phyloP scores from a whole-genome alignment of 2,329 filamentous ascomycete species.

The Claviceps capensis region DNA sequence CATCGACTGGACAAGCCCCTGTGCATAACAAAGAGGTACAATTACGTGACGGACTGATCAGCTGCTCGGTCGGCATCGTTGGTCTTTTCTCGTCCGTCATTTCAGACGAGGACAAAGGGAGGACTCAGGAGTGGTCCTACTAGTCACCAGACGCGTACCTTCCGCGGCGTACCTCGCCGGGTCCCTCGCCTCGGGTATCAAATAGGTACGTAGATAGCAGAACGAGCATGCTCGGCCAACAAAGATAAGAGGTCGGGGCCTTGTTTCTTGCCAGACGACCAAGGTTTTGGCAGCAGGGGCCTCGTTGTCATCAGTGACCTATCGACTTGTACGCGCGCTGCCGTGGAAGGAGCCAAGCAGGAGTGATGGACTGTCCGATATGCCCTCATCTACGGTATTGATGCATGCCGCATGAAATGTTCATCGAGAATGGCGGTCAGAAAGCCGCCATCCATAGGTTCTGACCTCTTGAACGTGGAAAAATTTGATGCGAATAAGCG shows the following conservation, averaged over 20 bases:
- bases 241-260: neutral
- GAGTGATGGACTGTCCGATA: no score
- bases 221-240: neutral
- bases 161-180: neutral
- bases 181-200: neutral
- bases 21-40: neutral
- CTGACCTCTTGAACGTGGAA: no score
- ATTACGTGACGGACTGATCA: neutral
- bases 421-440: neutral
- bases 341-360: no score
- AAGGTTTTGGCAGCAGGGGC: neutral
- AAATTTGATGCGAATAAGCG: neutral
- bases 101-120: neutral
- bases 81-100: neutral
- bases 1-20: neutral
- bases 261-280: no score
- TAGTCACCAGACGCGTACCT: neutral
- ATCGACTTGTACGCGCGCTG: no score
- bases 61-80: neutral
- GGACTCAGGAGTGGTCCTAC: neutral
- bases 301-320: no score
- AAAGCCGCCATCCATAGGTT: neutral
- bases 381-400: neutral
- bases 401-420: no score
- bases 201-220: neutral